These are phyloP conservation scores for Citrus maxima DNA, from an alignment of 345 rosid species.

Conservation along the genomic window DNA sequence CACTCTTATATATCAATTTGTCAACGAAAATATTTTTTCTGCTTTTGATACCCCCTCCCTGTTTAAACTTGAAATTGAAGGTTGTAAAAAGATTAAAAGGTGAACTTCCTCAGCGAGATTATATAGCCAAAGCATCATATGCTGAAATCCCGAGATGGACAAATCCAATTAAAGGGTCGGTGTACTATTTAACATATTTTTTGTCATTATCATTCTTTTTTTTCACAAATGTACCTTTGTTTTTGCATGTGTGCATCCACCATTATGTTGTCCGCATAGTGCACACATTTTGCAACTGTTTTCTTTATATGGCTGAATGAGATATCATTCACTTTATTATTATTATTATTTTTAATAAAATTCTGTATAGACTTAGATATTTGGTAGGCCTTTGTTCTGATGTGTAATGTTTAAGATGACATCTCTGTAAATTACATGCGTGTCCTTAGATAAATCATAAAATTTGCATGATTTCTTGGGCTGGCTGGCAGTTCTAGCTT, in stretches of 20 bases:
- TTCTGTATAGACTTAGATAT: too few relatives aligned
- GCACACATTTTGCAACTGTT: background rate
- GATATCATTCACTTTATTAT: background rate
- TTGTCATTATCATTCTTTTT: background rate
- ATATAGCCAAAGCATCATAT: conserved; percentile 36
- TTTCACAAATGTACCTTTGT: background rate
- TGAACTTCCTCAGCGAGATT: conserved; percentile 40
- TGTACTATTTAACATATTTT: background rate
- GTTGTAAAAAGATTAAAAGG: conserved; percentile 36
- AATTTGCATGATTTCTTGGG: background rate
- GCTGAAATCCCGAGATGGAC: conserved; percentile 27
- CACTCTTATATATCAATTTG: background rate
- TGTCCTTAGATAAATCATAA: background rate
- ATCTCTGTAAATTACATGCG: background rate
- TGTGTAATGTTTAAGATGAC: background rate
- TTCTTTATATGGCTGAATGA: background rate
- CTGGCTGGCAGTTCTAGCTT: background rate
- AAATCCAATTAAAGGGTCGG: conserved; percentile 50
- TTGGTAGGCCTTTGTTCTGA: background rate
- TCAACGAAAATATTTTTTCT: background rate
- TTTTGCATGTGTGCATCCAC: conserved; percentile 3
- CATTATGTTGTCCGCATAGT: background rate
- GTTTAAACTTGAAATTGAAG: conserved; percentile 34
- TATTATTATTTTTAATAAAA: too few relatives aligned
- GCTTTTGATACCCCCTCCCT: conserved; percentile 2